Evolutionary conservation across 345 rosid genomes (phyloP).

Genomic region (Ailanthus altissimus): DNA sequence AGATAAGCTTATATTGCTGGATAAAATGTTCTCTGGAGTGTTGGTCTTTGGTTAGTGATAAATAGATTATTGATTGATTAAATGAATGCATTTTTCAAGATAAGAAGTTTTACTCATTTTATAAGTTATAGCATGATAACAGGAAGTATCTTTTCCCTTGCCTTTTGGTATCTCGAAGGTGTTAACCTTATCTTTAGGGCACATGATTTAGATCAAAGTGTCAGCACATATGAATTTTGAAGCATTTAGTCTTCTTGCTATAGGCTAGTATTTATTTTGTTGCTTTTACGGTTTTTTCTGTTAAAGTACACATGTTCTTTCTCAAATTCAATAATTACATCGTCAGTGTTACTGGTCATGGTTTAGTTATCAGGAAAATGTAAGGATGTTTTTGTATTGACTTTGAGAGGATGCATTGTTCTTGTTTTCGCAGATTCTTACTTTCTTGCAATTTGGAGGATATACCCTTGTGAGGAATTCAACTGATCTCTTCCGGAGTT

Average conservation of each 20-base stretch:
- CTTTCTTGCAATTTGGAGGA: constrained; percentile 92
- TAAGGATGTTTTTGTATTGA: background rate
- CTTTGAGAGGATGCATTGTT: background rate
- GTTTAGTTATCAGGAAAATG: background rate
- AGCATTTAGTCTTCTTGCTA: background rate
- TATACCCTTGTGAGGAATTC: constrained; percentile 98
- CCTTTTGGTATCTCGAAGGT: background rate
- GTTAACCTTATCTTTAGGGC: background rate
- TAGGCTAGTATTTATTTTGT: background rate
- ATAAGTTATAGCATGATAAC: background rate
- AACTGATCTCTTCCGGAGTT: constrained; percentile 86
- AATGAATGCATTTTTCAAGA: background rate
- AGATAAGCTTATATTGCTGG: background rate
- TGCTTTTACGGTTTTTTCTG: background rate
- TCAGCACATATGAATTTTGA: background rate
- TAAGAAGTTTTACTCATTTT: background rate
- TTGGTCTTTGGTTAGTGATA: background rate
- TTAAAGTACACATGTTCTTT: background rate
- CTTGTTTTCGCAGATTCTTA: constrained; percentile 60
- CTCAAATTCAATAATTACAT: background rate
- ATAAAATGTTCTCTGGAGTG: background rate
- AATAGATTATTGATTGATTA: background rate
- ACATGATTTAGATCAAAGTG: background rate
- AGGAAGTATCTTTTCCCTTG: background rate
- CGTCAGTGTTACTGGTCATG: background rate